These are phyloP conservation scores for Daldinia sp. DNA, from an alignment of 2,329 filamentous ascomycete genomes.

Conservation along the genomic window DNA sequence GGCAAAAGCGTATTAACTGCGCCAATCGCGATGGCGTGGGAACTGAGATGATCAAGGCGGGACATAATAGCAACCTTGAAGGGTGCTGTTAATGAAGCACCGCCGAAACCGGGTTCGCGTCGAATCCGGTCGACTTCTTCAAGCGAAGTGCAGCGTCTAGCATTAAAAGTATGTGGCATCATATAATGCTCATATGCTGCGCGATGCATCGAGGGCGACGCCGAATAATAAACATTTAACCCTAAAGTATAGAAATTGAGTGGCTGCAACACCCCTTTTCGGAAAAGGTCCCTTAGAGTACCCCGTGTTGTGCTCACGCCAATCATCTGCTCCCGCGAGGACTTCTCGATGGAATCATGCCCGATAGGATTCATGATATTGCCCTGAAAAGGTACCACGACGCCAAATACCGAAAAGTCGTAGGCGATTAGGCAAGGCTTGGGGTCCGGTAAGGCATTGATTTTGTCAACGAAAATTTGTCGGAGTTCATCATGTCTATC, in stretches of 20 bases:
- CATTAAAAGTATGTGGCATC: conserved; percentile 71
- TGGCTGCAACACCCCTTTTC: conserved; percentile 67
- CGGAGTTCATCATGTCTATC: conserved; percentile 62
- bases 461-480: conserved; percentile 59
- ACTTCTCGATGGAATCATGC: conserved; percentile 53
- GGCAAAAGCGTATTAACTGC: conserved; percentile 77
- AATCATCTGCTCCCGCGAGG: conserved; percentile 52
- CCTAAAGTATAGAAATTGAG: conserved; percentile 76
- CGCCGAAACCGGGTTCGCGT: conserved; percentile 69
- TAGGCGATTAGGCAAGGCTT: conserved; percentile 59
- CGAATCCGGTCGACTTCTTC: conserved; percentile 68
- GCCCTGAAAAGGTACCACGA: conserved; percentile 51
- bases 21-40: conserved; percentile 74
- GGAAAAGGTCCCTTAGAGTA: conserved; percentile 66
- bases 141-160: conserved; percentile 66
- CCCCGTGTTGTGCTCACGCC: conserved; percentile 64
- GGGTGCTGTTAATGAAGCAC: conserved; percentile 71
- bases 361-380: conserved; percentile 64
- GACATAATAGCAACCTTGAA: conserved; percentile 75
- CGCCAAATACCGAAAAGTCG: conserved; percentile 56
- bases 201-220: conserved; percentile 77
- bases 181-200: conserved; percentile 71
- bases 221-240: conserved; percentile 71
- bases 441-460: conserved; percentile 55
- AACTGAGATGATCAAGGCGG: conserved; percentile 69